A percentile compares a stretch with the other conserved stretches of the same genome.
Evolutionary conservation across 441 rosid genomes (phyloP).

Genomic region (Capsella rubella): DNA sequence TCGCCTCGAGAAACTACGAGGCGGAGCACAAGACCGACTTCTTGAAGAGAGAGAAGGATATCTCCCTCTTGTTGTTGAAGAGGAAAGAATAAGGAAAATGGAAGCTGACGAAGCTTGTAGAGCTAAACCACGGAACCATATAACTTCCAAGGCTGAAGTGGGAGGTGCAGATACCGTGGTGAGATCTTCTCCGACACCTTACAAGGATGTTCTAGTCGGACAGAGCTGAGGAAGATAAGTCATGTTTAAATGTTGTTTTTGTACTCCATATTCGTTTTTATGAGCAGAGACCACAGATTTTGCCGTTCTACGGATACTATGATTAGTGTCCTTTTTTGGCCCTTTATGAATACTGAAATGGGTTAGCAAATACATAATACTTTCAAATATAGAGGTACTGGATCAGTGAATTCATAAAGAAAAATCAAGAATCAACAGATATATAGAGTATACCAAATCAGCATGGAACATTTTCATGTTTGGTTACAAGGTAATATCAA

Average conservation of each 20-base stretch:
- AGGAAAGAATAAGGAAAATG: constrained; percentile 50
- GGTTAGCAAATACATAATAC: constrained; percentile 3
- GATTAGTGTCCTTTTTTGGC: constrained; percentile 9
- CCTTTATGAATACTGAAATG: constrained; percentile 12
- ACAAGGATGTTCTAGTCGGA: constrained; percentile 73
- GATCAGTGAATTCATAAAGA: neutral
- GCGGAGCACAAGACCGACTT: constrained; percentile 74
- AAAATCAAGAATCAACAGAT: neutral
- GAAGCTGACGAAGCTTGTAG: constrained; percentile 45
- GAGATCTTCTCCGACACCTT: constrained; percentile 53
- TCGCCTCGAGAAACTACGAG: constrained; percentile 73
- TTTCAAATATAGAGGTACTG: neutral
- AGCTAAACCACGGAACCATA: constrained; percentile 13
- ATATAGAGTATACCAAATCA: constrained; percentile 1
- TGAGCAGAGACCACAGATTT: neutral
- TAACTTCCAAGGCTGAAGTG: neutral
- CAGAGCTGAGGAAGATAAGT: constrained; percentile 37
- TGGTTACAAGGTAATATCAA: neutral
- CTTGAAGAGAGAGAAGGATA: constrained; percentile 61
- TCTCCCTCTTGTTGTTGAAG: constrained; percentile 62
- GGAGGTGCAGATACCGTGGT: constrained; percentile 9
- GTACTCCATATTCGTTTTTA: constrained; percentile 10
- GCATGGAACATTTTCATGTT: neutral
- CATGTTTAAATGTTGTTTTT: constrained; percentile 18
- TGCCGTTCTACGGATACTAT: neutral